Conservation (phyloP, 2,329 filamentous ascomycete genomes). For the Cryphonectria japonica region DNA sequence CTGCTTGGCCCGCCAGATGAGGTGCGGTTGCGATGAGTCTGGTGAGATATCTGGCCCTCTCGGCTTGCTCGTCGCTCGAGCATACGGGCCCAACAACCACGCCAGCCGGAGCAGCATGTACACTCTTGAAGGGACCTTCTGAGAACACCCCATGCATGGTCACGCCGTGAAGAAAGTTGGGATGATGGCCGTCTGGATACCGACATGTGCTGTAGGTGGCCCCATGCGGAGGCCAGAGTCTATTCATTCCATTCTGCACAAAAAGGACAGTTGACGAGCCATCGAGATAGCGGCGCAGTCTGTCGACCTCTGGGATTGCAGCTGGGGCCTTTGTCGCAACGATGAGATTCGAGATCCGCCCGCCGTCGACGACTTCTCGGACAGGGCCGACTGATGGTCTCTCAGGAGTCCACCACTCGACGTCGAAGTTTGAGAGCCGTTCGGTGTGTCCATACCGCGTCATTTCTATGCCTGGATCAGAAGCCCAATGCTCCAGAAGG, state of each 20-base stretch:
- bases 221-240: constrained; percentile 59
- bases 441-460: constrained; percentile 40
- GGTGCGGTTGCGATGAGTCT: constrained; percentile 48
- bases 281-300: constrained; percentile 65
- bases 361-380: constrained; percentile 45
- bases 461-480: constrained; percentile 50
- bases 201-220: constrained; percentile 46
- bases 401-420: constrained; percentile 60
- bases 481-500: constrained; percentile 53
- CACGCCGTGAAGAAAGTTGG: constrained; percentile 73
- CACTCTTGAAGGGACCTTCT: constrained; percentile 52
- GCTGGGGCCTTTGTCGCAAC: constrained; percentile 75
- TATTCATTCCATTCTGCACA: constrained; percentile 86
- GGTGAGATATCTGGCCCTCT: constrained; percentile 43
- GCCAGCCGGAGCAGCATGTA: constrained; percentile 55
- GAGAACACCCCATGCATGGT: constrained; percentile 61
- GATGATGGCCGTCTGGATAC: constrained; percentile 46
- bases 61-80: constrained; percentile 30
- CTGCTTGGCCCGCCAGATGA: constrained; percentile 45
- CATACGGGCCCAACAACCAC: constrained; percentile 53
- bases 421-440: constrained; percentile 45
- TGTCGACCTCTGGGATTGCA: constrained; percentile 64
- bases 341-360: constrained; percentile 71
- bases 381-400: constrained; percentile 42
- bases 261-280: constrained; percentile 75